Percentiles rank a stretch among this genome's conserved stretches.
Conservation (phyloP, 495 filamentous ascomycete species). For the Echria macrotheca region DNA sequence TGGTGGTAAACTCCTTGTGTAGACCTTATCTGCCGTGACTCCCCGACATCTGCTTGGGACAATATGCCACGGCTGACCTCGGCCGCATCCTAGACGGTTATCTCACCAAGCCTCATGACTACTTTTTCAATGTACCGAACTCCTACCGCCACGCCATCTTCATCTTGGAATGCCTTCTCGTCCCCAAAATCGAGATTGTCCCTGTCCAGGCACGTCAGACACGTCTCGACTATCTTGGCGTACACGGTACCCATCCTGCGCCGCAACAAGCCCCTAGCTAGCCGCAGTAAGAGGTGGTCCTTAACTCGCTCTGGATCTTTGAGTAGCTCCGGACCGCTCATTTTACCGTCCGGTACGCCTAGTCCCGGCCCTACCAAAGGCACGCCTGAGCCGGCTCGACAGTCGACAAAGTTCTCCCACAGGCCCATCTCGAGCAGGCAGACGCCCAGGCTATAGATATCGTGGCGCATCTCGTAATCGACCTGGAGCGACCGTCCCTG, state of each 20-base stretch:
- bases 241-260: slow-evolving; percentile 46
- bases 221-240: slow-evolving; percentile 42
- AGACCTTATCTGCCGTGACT: too few species aligned
- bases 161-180: slow-evolving; percentile 42
- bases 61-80: too few species aligned
- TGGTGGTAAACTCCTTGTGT: too few species aligned
- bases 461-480: slow-evolving; percentile 54
- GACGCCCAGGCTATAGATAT: slow-evolving; percentile 48
- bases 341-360: background rate
- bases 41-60: too few species aligned
- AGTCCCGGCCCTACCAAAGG: slow-evolving; percentile 11
- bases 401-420: slow-evolving; percentile 46
- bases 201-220: slow-evolving; percentile 51
- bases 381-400: too few species aligned
- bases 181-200: slow-evolving; percentile 43
- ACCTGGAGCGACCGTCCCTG: slow-evolving; percentile 39
- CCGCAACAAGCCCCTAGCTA: slow-evolving; percentile 40
- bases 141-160: slow-evolving; percentile 43
- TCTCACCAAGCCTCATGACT: too few species aligned
- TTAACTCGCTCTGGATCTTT: too few species aligned
- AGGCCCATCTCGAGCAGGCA: slow-evolving; percentile 55
- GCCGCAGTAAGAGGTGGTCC: too few species aligned
- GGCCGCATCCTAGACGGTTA: too few species aligned
- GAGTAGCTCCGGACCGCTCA: slow-evolving; percentile 20
- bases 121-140: slow-evolving; percentile 46